Percentiles rank a stretch among this genome's conserved stretches.
Conservation (phyloP, 805 yeast species). For the Millerozyma acaciae region DNA sequence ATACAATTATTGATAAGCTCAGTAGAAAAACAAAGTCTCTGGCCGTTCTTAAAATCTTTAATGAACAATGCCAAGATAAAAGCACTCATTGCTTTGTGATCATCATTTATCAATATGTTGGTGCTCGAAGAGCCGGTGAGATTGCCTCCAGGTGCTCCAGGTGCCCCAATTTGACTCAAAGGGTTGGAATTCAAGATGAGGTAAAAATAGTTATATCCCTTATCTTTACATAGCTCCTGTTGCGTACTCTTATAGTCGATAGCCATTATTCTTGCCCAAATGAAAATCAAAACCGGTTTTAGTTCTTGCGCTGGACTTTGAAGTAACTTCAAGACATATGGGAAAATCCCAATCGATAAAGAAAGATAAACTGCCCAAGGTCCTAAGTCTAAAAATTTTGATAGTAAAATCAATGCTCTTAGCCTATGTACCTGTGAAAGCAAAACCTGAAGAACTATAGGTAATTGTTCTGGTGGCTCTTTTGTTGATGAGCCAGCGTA, state of each 20-base stretch:
- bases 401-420: conserved; percentile 77
- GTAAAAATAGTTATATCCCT: conserved; percentile 83
- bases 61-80: conserved; percentile 84
- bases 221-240: conserved; percentile 86
- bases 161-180: conserved; percentile 25
- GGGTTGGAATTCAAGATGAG: conserved; percentile 58
- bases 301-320: conserved; percentile 95
- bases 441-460: conserved; percentile 88
- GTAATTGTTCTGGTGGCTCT: conserved; percentile 91
- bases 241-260: conserved; percentile 89
- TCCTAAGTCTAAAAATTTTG: conserved; percentile 86
- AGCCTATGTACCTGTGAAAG: conserved; percentile 92
- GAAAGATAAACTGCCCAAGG: conserved; percentile 97
- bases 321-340: conserved; percentile 82
- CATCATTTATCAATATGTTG: conserved; percentile 53
- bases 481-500: conserved; percentile 76
- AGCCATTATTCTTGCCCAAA: conserved; percentile 97
- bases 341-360: conserved; percentile 90
- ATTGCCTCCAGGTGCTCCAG: conserved; percentile 28
- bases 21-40: conserved; percentile 69
- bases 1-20: conserved; percentile 69
- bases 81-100: conserved; percentile 94
- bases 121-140: conserved; percentile 14
- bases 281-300: conserved; percentile 89
- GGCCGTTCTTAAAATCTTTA: conserved; percentile 75